Evolutionary conservation across 805 yeast species (phyloP), one percentile per base, ranked within the genome.

Genomic region (Scheffersomyces lignosus): DNA sequence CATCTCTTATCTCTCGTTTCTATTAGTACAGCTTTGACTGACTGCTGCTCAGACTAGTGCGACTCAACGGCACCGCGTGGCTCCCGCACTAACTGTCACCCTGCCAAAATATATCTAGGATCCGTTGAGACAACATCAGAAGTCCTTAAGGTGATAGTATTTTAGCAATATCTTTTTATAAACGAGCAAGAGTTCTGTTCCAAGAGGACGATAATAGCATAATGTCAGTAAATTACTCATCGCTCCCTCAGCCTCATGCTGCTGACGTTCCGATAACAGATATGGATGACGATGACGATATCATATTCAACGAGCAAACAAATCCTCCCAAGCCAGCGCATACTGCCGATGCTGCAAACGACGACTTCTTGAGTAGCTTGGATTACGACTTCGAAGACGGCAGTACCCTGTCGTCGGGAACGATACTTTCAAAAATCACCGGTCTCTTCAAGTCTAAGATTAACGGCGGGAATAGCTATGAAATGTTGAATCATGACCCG

Each of bases 211-310:
- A n/a, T n/a, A n/a, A n/a, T n/a, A n/a, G n/a, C 9, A 20, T 7
- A 20, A 57, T 56, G 61, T 50, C 57, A 13, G 45, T 36, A 10
- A 46, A 52, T 28, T 51, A 44, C 37, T 38, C 24, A 10, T 20
- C 24, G 24, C 24, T 7, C 24, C 24, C 44, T 15, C 32, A 40
- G 14, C 54, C 54, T 1, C 75, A 73, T 44, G 58, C 52, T 1
- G 74, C 70, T 5, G 86, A 80, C 43, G 52, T 75, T 3, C 85
- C 84, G 0, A 64, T 80, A 4, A 74, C 80, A 0, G 71, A 80
- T 48, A 56, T 80, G 37, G 83, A 80, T 46, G 71, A 64, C 16
- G 48, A 49, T 3, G 71, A 58, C 12, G 69, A 64, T 37, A 39
- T 57, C 14, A 29, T 62, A 3, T 54, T 55, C 39, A 40, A 41